Evolutionary conservation across 495 filamentous ascomycete species (phyloP).

Genomic region (Tuber microsphaerosporum): DNA sequence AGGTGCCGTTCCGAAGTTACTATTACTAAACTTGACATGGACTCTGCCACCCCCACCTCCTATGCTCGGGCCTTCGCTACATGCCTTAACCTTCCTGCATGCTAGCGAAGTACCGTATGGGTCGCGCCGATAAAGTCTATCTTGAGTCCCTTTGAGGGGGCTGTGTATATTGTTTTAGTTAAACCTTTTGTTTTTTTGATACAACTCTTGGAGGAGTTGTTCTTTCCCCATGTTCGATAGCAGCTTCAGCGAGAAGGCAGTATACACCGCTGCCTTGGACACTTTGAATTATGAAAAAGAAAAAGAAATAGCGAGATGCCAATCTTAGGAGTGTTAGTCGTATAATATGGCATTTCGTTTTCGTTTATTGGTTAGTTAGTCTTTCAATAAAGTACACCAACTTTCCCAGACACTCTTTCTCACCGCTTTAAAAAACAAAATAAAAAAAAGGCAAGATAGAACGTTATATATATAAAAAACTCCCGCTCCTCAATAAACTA

Average conservation of each 20-base stretch:
- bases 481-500: constrained; percentile 1
- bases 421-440: neutral
- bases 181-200: neutral
- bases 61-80: constrained; percentile 56
- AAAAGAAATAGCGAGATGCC: too few species aligned
- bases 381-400: constrained; percentile 16
- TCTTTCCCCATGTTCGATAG: neutral
- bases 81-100: constrained; percentile 45
- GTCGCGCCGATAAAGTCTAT: neutral
- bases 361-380: neutral
- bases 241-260: neutral
- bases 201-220: neutral
- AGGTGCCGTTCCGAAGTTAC: constrained; percentile 54
- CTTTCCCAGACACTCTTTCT: neutral
- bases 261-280: neutral
- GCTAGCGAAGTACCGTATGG: neutral
- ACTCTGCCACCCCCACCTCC: constrained; percentile 51
- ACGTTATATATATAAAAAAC: constrained; percentile 19
- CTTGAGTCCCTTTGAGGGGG: neutral
- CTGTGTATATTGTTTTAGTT: neutral
- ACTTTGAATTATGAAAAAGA: neutral
- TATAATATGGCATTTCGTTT: neutral
- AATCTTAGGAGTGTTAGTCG: neutral
- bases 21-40: constrained; percentile 67
- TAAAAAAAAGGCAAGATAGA: constrained; percentile 11